These are phyloP conservation scores for Penicillium concentricum DNA, from an alignment of 2,329 filamentous ascomycete species.

Conservation along the genomic window DNA sequence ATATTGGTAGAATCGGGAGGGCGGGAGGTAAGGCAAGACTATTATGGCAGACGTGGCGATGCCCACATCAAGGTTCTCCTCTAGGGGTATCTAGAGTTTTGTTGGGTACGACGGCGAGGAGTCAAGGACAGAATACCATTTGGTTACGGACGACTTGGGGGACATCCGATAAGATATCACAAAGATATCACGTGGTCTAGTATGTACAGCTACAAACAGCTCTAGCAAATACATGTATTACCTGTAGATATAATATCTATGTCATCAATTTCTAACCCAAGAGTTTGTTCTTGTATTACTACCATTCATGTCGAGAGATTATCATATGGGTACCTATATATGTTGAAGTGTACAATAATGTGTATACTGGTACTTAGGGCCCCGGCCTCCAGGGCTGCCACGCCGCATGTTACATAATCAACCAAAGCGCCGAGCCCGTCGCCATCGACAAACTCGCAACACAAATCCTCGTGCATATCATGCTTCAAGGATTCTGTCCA, in stretches of 20 bases:
- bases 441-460: neutral
- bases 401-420: constrained; percentile 4
- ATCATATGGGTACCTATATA: neutral
- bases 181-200: constrained; percentile 1
- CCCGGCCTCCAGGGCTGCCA: neutral
- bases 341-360: neutral
- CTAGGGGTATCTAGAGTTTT: neutral
- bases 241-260: neutral
- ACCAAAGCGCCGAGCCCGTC: neutral
- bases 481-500: neutral
- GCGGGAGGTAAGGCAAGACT: neutral
- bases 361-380: neutral
- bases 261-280: neutral
- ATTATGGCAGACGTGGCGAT: neutral
- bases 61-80: neutral
- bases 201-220: neutral
- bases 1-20: constrained; percentile 20
- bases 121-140: neutral
- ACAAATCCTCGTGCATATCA: neutral
- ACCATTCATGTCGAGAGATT: neutral
- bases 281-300: neutral
- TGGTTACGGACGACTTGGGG: neutral
- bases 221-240: neutral
- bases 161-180: constrained; percentile 9
- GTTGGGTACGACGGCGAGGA: neutral